Base-by-base conservation (phyloP, 2,329 filamentous ascomycete genomes). In the Spiromastix sp. region DNA sequence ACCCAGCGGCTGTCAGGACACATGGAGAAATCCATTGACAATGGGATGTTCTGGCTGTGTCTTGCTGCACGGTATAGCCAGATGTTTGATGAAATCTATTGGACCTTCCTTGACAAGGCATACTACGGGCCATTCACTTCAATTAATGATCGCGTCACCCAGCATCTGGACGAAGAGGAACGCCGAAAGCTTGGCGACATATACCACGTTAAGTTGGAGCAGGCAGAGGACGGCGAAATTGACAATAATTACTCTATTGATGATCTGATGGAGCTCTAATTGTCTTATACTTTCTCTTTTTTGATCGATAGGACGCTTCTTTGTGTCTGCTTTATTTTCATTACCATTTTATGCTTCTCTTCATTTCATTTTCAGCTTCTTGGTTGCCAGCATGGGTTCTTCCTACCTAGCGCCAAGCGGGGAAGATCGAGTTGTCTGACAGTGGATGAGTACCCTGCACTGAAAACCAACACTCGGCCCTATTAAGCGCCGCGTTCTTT, bases 51-150 rank as follows among this genome's bases (percentile, higher is more conserved):
- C 29, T 54, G 51, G 47, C 34, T 52, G 10, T 46, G 45, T 29
- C 40, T 48, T 22, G 48, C 48, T 8, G 48, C 48, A 41, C 38
- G 45, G 30, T 45, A 46, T 19, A 49, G 47, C 34, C 49, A 39
- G 30, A 44, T 47, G 43, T 47, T 53, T 21, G 48, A 53, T 40
- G 39, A 42, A 3, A 48, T 53, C 9, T 56, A 57, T 38, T 60
- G 20, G 17, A 7, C 1, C 2, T 12, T 20, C 17, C 20, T 36
- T 18, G 13, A 30, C 22, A 24, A 16, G 27, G 27, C 27, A 18
- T 25, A 27, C 15, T 34, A 26, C 18, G 49, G 48, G 2, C 5
- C 37, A 5, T 41, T 46, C 26, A 43, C 31, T 2, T 46, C 44
- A 8, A 27, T 49, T 27, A 38, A 48, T 6, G 48, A 49, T 16